Base-by-base conservation (phyloP, 345 rosid species). In the Barbarea vulgaris region DNA sequence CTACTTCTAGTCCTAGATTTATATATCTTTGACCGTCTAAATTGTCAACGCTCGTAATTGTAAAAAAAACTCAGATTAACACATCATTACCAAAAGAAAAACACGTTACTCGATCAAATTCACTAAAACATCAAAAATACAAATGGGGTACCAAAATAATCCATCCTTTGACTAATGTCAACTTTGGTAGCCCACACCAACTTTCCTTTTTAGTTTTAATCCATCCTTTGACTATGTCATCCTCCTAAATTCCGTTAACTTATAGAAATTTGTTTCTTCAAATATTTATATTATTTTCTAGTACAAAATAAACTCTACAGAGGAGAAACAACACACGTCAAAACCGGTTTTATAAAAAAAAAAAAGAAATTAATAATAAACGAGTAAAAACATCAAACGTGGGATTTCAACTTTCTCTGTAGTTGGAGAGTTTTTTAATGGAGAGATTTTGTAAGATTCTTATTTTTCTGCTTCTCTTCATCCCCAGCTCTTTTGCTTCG, bases 311-410 rank as follows among this genome's bases (percentile, higher is more conserved):
- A n/a, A 5, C 11, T 52, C 18, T 28, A 41, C 11, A 33, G 48
- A n/a, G n/a, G 25, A 18, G 19, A 62, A 54, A 24, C 12, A 33
- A 64, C 44, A 73, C 77, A 73, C 77, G 77, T 44, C 31, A 63
- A 17, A 47, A 19, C 12, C 4, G n/a, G 8, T 12, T 51, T 47
- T 47, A 70, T 59, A 37, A 18, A 22, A 59, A 11, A 11, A 7
- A 1, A n/a, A n/a, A n/a, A n/a, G n/a, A n/a, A n/a, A n/a, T 13
- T 12, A 22, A 59, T 9, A 18, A 28, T 24, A 30, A 58, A n/a
- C 14, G 21, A 18, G 44, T 21, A 37, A 14, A 33, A n/a, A n/a
- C 31, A 67, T 7, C 17, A 47, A 41, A 70, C 48, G 67, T 59
- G 18, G 10, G 50, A 4, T n/a, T 18, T 51, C 36, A 51, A 37